A percentile compares a stretch with the other conserved stretches of the same genome.
These are phyloP conservation scores for Talaromyces proteolyticus DNA, from an alignment of 495 filamentous ascomycete genomes.

Conservation along the genomic window DNA sequence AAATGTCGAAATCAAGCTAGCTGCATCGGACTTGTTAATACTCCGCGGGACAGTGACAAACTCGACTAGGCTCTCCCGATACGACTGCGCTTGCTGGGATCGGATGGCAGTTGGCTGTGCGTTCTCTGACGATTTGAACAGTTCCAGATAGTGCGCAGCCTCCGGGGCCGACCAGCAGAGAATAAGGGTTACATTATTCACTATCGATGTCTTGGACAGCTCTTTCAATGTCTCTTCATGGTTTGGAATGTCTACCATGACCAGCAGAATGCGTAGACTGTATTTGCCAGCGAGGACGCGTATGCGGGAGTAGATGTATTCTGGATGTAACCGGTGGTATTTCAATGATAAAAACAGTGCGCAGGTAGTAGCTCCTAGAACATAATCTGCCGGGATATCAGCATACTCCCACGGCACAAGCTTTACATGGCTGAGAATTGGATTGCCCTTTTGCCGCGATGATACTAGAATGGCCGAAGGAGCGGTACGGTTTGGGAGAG, in stretches of 20 bases:
- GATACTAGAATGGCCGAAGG: constrained; percentile 83
- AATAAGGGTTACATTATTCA: constrained; percentile 88
- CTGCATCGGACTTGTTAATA: constrained; percentile 91
- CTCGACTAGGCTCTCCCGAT: constrained; percentile 84
- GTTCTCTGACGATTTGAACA: constrained; percentile 90
- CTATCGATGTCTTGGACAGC: constrained; percentile 78
- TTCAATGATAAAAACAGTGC: constrained; percentile 92
- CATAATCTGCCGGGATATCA: constrained; percentile 90
- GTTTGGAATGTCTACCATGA: constrained; percentile 89
- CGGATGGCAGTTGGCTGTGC: constrained; percentile 75
- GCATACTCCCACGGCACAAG: constrained; percentile 94
- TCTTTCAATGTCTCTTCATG: constrained; percentile 77
- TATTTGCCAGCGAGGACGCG: constrained; percentile 73
- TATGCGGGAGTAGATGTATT: constrained; percentile 95
- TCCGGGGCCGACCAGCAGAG: constrained; percentile 92
- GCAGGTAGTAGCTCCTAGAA: constrained; percentile 80
- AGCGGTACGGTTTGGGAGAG: constrained; percentile 58
- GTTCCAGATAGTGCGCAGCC: constrained; percentile 85
- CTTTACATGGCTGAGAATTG: constrained; percentile 75
- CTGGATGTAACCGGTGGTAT: constrained; percentile 94
- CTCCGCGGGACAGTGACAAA: constrained; percentile 85
- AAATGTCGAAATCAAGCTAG: constrained; percentile 80
- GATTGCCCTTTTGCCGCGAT: constrained; percentile 87
- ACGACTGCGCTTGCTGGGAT: constrained; percentile 73
- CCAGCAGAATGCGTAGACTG: constrained; percentile 74